Percentiles rank a stretch among this genome's conserved stretches.
Conservation (phyloP, 345 rosid species). For the Erucastrum elatum region DNA sequence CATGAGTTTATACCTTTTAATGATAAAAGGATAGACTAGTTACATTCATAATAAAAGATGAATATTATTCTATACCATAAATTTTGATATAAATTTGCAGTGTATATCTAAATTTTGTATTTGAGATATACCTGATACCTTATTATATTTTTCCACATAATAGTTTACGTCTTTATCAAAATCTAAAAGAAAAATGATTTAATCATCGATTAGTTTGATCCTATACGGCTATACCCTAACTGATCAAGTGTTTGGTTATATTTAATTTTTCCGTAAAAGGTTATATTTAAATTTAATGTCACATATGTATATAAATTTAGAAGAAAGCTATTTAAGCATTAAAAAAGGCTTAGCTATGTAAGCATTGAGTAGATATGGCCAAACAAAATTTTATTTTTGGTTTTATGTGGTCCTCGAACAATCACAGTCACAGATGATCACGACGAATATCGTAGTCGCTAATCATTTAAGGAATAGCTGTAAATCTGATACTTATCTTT, state of each 20-base stretch:
- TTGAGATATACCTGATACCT: neutral
- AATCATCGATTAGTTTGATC: too few relatives aligned
- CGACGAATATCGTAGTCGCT: slow-evolving; percentile 34
- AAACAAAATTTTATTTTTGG: neutral
- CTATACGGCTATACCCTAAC: too few relatives aligned
- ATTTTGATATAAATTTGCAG: too few relatives aligned
- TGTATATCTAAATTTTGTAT: neutral
- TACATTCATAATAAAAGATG: neutral
- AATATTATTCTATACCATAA: neutral
- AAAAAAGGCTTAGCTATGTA: too few relatives aligned
- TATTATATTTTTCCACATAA: too few relatives aligned
- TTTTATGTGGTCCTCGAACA: slow-evolving; percentile 17
- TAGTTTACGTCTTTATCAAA: too few relatives aligned
- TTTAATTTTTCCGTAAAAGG: neutral
- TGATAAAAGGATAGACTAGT: neutral
- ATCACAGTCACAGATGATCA: slow-evolving; percentile 14
- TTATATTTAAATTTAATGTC: neutral
- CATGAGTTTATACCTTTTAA: neutral
- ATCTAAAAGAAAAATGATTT: too few relatives aligned
- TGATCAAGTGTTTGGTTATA: too few relatives aligned
- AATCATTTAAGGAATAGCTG: slow-evolving; percentile 19
- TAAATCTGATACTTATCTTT: slow-evolving; percentile 16
- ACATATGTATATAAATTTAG: neutral
- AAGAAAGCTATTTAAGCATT: neutral
- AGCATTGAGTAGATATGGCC: neutral